phyloP scores from a whole-genome alignment of 2,329 filamentous ascomycete genomes.

The Sporothrix inflata region DNA sequence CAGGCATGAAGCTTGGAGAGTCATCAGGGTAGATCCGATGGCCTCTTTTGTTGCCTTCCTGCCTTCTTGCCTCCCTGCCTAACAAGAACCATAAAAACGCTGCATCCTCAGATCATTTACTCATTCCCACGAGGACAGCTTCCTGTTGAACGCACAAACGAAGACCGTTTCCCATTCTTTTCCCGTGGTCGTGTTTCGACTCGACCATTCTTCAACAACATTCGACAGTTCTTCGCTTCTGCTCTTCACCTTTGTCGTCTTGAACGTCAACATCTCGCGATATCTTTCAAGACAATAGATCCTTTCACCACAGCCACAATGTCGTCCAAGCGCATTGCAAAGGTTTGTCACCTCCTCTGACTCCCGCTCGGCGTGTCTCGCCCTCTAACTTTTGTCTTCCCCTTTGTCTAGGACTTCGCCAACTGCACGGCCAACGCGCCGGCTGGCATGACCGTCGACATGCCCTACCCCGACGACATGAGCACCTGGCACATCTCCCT shows the following conservation, averaged over 20 bases:
- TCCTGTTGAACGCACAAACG: background rate
- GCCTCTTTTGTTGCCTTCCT: background rate
- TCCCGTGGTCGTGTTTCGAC: background rate
- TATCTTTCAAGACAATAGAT: conserved; percentile 33
- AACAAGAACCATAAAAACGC: background rate
- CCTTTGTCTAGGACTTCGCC: no score
- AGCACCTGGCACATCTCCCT: conserved; percentile 58
- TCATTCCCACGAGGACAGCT: background rate
- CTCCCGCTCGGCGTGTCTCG: no score
- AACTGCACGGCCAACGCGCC: conserved; percentile 55
- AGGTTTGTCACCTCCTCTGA: conserved; percentile 25
- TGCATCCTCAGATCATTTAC: background rate
- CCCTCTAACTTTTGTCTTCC: no score
- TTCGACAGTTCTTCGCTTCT: background rate
- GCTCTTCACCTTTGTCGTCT: conserved; percentile 35
- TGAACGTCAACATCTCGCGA: conserved; percentile 31
- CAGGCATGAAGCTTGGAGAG: background rate
- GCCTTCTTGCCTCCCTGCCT: background rate
- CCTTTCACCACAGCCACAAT: conserved; percentile 36
- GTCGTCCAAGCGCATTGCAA: conserved; percentile 38
- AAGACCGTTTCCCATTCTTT: background rate
- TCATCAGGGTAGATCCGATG: background rate
- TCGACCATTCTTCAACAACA: background rate
- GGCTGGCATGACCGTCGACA: conserved; percentile 50
- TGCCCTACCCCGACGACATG: conserved; percentile 53